Evolutionary conservation across 768 basidiomycete species (phyloP), one percentile per base, ranked within the genome.

Genomic region (Scleroderma citrinum): DNA sequence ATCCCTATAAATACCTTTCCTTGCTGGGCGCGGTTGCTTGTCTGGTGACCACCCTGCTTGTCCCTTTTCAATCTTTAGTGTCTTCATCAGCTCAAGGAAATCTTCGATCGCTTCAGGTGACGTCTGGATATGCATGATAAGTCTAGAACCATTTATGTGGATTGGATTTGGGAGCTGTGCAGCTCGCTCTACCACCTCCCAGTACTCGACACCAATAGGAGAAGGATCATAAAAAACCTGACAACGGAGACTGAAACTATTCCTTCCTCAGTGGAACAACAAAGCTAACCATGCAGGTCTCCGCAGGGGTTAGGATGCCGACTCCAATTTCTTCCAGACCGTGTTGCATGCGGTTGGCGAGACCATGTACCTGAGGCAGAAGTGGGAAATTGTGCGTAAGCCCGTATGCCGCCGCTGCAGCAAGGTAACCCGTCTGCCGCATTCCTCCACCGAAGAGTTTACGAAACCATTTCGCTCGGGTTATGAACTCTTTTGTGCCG

Each of bases 381-480:
- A 79, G 76, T 0, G 87, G 80, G 63, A 95, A 87, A 65, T 93
- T 86, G 69, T 92, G 69, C 7, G 85, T 84, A 47, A 97, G 71
- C 11, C 90, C 90, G 61, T 89, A 93, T 17, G 90, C 87, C 3
- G 89, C 92, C 7, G 81, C 81, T 8, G 83, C 92, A 5, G 86
- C 82, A 36, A 96, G 73, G 35, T 85, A 72, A 46, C 95, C 93
- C 14, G 84, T 91, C 71, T 99, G 95, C 23, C 95, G 80, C 82
- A 97, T 91, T 37, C 92, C 92, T 24, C 92, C 94, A 24, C 95
- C 95, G 57, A 97, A 93, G 20, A 92, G 74, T 71, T 97, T 98
- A 49, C 93, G 77, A 75, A 96, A 88, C 82, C 88, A 83, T 16
- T 85, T 78, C 2, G 92, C 92, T 56, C 78, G 78, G 12, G 63